phyloP scores from a whole-genome alignment of 257 asterid species.

The Petunia axillaris region DNA sequence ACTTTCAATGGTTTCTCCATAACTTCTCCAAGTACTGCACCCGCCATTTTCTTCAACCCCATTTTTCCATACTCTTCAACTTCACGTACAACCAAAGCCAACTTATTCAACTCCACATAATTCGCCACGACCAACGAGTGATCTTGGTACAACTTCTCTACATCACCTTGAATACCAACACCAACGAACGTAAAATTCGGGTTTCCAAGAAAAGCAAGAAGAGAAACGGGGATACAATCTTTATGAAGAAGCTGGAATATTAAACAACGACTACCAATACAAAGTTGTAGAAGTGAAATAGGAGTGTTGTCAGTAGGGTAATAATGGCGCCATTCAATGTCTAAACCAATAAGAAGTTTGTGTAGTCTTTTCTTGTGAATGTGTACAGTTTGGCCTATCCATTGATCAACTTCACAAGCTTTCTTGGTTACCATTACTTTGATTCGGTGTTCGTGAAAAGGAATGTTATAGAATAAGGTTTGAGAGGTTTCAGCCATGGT shows the following conservation, averaged over 20 bases:
- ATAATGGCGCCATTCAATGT: conserved; percentile 21
- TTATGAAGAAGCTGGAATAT: conserved; percentile 26
- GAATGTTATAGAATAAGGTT: background rate
- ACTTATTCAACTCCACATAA: conserved; percentile 45
- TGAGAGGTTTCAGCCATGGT: background rate
- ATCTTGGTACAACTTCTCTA: background rate
- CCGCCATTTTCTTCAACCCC: conserved; percentile 45
- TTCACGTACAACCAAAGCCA: conserved; percentile 43
- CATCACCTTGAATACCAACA: background rate
- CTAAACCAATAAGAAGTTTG: conserved; percentile 28
- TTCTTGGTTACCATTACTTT: background rate
- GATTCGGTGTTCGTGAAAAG: background rate
- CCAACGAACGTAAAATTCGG: conserved; percentile 20
- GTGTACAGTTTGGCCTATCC: conserved; percentile 1
- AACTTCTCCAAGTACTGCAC: conserved; percentile 41
- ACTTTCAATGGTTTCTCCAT: conserved; percentile 45
- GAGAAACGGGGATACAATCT: background rate
- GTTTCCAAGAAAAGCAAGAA: conserved; percentile 21
- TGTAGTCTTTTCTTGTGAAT: background rate
- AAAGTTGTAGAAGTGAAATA: conserved; percentile 27
- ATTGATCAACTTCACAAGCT: background rate
- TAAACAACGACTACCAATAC: conserved; percentile 25
- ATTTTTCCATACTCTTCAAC: conserved; percentile 32
- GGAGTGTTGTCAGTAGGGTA: background rate
- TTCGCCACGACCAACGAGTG: conserved; percentile 28